phyloP scores from a whole-genome alignment of 306 rosid species.

The Cicer cuneatum region DNA sequence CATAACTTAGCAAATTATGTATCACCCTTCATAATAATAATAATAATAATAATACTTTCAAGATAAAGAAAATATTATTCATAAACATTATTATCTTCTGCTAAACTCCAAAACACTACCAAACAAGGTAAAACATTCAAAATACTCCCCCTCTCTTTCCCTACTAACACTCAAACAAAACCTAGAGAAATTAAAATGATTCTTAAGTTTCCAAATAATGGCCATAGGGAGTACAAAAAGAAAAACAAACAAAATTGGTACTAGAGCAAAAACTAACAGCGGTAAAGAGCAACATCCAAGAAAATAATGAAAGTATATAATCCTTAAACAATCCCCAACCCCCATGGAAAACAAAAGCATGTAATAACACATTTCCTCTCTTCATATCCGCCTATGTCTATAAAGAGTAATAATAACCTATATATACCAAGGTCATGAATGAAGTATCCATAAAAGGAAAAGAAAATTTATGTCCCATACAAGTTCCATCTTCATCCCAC shows the following conservation, averaged over 20 bases:
- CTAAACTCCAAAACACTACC: too few relatives aligned
- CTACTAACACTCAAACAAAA: too few relatives aligned
- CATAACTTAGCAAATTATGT: too few relatives aligned
- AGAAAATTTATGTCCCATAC: constrained; percentile 22
- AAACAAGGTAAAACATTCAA: too few relatives aligned
- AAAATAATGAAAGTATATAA: constrained; percentile 19
- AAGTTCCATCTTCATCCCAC: constrained; percentile 21
- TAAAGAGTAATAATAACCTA: constrained; percentile 40
- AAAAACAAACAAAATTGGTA: neutral
- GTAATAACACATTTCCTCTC: constrained; percentile 12
- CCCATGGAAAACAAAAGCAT: neutral
- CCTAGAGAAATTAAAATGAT: too few relatives aligned
- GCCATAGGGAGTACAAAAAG: too few relatives aligned
- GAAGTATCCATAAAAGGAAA: constrained; percentile 38
- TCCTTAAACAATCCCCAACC: neutral
- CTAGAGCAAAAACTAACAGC: neutral
- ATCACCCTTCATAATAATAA: too few relatives aligned
- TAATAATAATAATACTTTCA: too few relatives aligned
- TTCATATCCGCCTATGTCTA: constrained; percentile 36
- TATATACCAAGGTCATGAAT: constrained; percentile 35
- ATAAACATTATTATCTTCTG: too few relatives aligned
- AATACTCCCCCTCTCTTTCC: too few relatives aligned
- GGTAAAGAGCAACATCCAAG: constrained; percentile 32
- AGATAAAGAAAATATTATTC: too few relatives aligned
- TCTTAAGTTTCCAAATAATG: too few relatives aligned